These are phyloP conservation scores for Gnomoniopsis sp. DNA, from an alignment of 2,329 filamentous ascomycete genomes.

Conservation along the genomic window DNA sequence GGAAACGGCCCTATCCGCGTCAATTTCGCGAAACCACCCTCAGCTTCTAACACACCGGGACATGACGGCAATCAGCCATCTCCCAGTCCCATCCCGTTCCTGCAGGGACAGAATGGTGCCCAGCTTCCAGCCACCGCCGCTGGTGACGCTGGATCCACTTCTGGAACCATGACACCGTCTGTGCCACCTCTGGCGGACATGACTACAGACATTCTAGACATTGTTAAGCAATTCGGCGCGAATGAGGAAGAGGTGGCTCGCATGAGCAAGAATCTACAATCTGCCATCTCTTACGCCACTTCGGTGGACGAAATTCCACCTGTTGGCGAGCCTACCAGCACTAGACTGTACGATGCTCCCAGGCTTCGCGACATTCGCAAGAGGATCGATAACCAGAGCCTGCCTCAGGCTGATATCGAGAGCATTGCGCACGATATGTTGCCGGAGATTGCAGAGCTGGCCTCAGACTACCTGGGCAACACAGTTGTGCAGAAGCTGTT, in stretches of 20 bases:
- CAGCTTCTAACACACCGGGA: conserved; percentile 82
- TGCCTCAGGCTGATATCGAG: conserved; percentile 84
- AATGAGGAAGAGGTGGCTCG: conserved; percentile 71
- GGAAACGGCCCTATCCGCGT: conserved; percentile 92
- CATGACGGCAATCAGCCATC: conserved; percentile 85
- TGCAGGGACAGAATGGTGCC: conserved; percentile 49
- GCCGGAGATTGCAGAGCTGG: conserved; percentile 89
- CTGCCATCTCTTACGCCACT: conserved; percentile 68
- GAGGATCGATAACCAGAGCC: conserved; percentile 91
- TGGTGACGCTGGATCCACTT: conserved; percentile 25
- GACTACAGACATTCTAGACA: conserved; percentile 76
- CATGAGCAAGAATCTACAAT: conserved; percentile 71
- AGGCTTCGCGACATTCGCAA: conserved; percentile 95
- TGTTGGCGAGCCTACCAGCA: conserved; percentile 83
- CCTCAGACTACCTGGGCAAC: conserved; percentile 96
- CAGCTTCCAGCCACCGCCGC: conserved; percentile 40
- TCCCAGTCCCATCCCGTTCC: conserved; percentile 83
- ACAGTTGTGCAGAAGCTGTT: conserved; percentile 99
- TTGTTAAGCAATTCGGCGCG: conserved; percentile 86
- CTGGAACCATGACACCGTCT: conserved; percentile 50
- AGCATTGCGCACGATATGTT: conserved; percentile 91
- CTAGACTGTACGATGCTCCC: conserved; percentile 86
- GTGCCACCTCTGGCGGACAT: conserved; percentile 75
- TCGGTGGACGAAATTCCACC: conserved; percentile 85
- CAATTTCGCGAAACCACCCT: conserved; percentile 95